Conservation (phyloP, 805 yeast species). For the Grigorovia humatica region DNA sequence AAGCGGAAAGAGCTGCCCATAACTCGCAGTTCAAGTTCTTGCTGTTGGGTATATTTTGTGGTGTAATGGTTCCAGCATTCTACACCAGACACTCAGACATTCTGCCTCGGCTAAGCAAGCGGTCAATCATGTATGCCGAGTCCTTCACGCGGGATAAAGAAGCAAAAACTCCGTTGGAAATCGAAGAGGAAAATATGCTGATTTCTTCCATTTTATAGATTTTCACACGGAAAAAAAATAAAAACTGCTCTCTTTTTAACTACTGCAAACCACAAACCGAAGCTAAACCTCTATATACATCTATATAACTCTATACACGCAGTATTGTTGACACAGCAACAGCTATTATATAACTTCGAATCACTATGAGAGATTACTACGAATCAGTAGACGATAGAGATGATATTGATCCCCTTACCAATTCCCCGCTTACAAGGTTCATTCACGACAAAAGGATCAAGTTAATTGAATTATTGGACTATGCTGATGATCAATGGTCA, state of each 20-base stretch:
- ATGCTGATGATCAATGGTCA: slow-evolving; percentile 23
- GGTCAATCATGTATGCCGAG: neutral
- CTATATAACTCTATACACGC: neutral
- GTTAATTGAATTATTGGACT: slow-evolving; percentile 4
- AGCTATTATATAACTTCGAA: too few relatives aligned
- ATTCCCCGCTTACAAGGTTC: slow-evolving; percentile 5
- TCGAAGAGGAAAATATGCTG: slow-evolving; percentile 11
- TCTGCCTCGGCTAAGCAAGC: slow-evolving; percentile 7
- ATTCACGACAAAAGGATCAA: slow-evolving; percentile 12
- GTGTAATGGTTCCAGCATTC: slow-evolving; percentile 23
- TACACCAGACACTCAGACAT: slow-evolving; percentile 10
- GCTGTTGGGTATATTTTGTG: slow-evolving; percentile 20
- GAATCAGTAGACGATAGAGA: neutral
- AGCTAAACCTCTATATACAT: neutral
- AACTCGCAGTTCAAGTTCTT: slow-evolving; percentile 18
- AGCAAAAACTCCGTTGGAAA: neutral
- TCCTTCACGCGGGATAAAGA: neutral
- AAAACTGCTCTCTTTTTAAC: neutral
- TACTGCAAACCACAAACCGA: neutral
- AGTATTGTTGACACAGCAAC: too few relatives aligned
- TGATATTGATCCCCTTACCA: neutral
- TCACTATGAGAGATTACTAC: neutral
- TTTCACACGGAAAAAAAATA: neutral
- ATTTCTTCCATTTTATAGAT: slow-evolving; percentile 17
- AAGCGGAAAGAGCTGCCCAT: slow-evolving; percentile 20